These are phyloP conservation scores for Myriosclerotinia duriaeana DNA, from an alignment of 2,329 filamentous ascomycete species.

Conservation along the genomic window DNA sequence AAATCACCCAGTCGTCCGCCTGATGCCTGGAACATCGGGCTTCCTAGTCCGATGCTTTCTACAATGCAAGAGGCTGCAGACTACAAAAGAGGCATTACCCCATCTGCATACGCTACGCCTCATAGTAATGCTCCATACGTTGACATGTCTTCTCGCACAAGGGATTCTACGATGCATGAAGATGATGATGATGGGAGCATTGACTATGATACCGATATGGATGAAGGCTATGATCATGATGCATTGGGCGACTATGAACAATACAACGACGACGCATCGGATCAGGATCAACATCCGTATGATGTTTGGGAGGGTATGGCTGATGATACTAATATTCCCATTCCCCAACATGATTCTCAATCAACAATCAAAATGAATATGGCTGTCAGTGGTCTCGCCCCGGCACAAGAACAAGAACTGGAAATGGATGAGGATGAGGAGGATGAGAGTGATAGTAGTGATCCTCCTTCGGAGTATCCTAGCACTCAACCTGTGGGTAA, in stretches of 20 bases:
- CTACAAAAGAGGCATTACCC: conserved; percentile 51
- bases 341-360: background rate
- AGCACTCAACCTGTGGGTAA: conserved; percentile 16
- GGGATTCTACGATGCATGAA: conserved; percentile 26
- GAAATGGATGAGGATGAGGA: conserved; percentile 20
- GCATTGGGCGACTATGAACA: conserved; percentile 32
- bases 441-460: conserved; percentile 19
- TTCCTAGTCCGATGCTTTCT: conserved; percentile 36
- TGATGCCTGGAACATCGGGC: conserved; percentile 51
- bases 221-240: conserved; percentile 33
- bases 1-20: conserved; percentile 56
- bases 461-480: conserved; percentile 26
- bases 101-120: conserved; percentile 73
- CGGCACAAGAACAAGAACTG: background rate
- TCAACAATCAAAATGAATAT: conserved; percentile 9
- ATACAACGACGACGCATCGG: background rate
- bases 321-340: conserved; percentile 9
- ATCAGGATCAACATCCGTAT: conserved; percentile 7
- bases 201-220: conserved; percentile 35
- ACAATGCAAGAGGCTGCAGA: conserved; percentile 33
- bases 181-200: conserved; percentile 29
- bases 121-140: conserved; percentile 59
- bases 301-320: conserved; percentile 26
- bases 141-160: conserved; percentile 25
- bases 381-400: background rate